A percentile compares a stretch with the other conserved stretches of the same genome.
Conservation (phyloP, 306 rosid genomes). For the Fragaria iinumae region DNA sequence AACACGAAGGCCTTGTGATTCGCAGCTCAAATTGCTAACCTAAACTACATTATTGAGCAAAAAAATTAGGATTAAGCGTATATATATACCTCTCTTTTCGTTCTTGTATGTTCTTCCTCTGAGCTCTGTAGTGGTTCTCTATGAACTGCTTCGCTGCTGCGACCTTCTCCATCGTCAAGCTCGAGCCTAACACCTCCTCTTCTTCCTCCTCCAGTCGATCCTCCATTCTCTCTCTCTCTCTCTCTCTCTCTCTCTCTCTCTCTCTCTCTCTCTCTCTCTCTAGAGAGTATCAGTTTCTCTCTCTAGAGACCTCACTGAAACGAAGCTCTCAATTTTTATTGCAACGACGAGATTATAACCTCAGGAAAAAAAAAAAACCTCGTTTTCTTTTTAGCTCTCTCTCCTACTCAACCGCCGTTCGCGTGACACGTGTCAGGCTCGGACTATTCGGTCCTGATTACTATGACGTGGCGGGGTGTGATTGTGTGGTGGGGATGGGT, state of each 20-base stretch:
- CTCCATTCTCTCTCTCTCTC: slow-evolving; percentile 57
- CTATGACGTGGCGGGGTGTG: slow-evolving; percentile 20
- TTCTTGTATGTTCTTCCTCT: slow-evolving; percentile 94
- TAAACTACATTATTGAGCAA: slow-evolving; percentile 18
- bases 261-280: slow-evolving; percentile 49
- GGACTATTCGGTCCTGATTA: fast-evolving
- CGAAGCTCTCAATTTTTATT: slow-evolving; percentile 42
- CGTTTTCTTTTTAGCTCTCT: neutral
- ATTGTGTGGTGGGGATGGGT: neutral
- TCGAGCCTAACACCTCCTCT: slow-evolving; percentile 75
- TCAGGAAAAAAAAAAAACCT: slow-evolving; percentile 8
- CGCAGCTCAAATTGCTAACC: slow-evolving; percentile 12
- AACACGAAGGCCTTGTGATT: slow-evolving; percentile 13
- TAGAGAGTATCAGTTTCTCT: slow-evolving; percentile 33
- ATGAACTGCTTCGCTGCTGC: slow-evolving; percentile 97
- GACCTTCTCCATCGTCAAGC: slow-evolving; percentile 97
- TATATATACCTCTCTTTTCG: slow-evolving; percentile 83
- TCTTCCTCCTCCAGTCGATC: slow-evolving; percentile 67
- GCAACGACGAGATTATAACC: slow-evolving; percentile 43
- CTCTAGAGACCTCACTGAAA: slow-evolving; percentile 35
- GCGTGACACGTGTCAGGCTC: slow-evolving; percentile 29
- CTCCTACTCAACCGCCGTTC: neutral
- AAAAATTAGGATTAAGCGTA: slow-evolving; percentile 9
- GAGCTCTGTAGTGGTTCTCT: slow-evolving; percentile 94
- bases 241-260: slow-evolving; percentile 30